Conservation (phyloP, 2,329 filamentous ascomycete genomes). For the Phialophora chinensis region DNA sequence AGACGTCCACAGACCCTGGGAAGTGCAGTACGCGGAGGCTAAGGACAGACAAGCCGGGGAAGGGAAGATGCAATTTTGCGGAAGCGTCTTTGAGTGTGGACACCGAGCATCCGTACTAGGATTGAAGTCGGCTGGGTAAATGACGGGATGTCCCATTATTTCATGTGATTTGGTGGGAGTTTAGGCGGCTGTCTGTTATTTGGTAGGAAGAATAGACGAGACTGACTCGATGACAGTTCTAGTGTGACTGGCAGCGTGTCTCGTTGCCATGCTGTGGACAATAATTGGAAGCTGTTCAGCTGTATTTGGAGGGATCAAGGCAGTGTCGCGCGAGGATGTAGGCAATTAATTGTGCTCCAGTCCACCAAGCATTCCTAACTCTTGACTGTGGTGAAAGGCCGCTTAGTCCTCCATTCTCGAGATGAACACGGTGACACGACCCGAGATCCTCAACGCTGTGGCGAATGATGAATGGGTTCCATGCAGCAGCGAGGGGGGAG, state of each 20-base stretch:
- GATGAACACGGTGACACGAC: background rate
- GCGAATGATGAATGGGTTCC: background rate
- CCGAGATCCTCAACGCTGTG: conserved; percentile 1
- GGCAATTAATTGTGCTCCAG: background rate
- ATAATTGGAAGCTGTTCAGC: background rate
- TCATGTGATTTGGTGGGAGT: background rate
- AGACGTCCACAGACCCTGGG: background rate
- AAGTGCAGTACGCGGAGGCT: background rate
- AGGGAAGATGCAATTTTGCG: conserved; percentile 10
- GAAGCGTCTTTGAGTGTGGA: conserved; percentile 3
- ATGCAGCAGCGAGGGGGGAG: background rate
- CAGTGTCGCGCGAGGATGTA: background rate
- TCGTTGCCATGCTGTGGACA: background rate
- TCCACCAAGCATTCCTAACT: no score
- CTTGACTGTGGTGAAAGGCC: background rate
- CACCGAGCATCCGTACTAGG: background rate
- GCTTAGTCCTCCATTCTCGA: background rate
- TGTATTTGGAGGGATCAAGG: background rate
- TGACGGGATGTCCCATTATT: conserved; percentile 2
- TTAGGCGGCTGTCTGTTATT: background rate
- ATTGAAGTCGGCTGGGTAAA: conserved; percentile 6
- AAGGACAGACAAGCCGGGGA: conserved; percentile 4
- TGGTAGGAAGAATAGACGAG: background rate
- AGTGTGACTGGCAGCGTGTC: background rate
- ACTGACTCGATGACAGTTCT: background rate